Evolutionary conservation across 2,329 filamentous ascomycete species (phyloP), one percentile per base, ranked within the genome.

Genomic region (Knoxdaviesia proteae): DNA sequence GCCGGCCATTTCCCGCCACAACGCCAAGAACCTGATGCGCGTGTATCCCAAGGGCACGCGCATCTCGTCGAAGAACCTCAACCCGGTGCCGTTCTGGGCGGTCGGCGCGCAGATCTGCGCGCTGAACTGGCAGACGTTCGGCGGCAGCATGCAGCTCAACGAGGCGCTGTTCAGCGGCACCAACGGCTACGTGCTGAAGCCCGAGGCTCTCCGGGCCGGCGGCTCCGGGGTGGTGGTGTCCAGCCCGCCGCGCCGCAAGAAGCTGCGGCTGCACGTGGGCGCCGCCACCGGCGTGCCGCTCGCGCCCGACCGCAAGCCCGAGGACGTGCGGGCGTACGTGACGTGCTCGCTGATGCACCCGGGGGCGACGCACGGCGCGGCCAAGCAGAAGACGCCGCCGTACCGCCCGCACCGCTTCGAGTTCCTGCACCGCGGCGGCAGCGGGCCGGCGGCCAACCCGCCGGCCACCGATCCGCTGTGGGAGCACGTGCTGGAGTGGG

Each of bases 81-180:
- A 65, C 42, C 75, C 74, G 0, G 65, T 75, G 0, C 64, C 67
- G 0, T 80, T 77, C 53, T 81, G 77, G 77, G 73, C 65, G 6
- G 54, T 79, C 4, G 77, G 77, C 1, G 75, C 76, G 3, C 77
- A 81, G 50, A 74, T 81, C 39, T 79, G 74, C 52, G 77, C 77
- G 3, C 62, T 81, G 42, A 81, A 81, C 57, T 77, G 75, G 71
- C 77, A 81, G 51, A 77, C 68, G 0, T 81, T 79, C 48, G 74
- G 73, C 34, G 67, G 68, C 6, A 67, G 67, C 51, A 75, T 77
- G 60, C 77, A 80, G 54, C 61, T 80, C 48, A 80, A 80, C 52
- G 74, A 79, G 50, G 77, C 76, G 0, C 60, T 81, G 0, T 80
- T 81, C 54, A 65, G 62, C 39, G 74, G 74, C 8, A 73, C 74